Evolutionary conservation across 768 basidiomycete species (phyloP).

Genomic region (Collybiopsis confluens): DNA sequence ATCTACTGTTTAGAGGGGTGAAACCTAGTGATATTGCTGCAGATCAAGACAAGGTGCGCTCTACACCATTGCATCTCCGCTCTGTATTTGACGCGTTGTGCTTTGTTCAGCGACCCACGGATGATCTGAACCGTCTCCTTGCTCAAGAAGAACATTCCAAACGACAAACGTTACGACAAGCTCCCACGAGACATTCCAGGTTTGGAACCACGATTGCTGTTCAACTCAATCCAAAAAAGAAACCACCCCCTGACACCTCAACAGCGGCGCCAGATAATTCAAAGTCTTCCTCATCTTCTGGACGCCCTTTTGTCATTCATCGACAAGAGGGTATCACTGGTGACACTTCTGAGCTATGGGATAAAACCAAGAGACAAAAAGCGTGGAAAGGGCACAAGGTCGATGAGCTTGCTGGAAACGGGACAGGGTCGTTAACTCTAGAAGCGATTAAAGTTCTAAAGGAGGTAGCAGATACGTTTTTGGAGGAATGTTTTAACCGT

Average conservation of each 20-base stretch:
- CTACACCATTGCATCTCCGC: conserved; percentile 5
- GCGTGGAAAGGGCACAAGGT: conserved; percentile 55
- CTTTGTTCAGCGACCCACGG: conserved; percentile 53
- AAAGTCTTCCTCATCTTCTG: conserved; percentile 22
- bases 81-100: conserved; percentile 8
- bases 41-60: conserved; percentile 62
- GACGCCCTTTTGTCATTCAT: conserved; percentile 59
- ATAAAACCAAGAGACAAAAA: conserved; percentile 60
- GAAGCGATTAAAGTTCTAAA: conserved; percentile 66
- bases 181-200: conserved; percentile 82
- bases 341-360: conserved; percentile 68
- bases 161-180: conserved; percentile 46
- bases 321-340: conserved; percentile 74
- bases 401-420: conserved; percentile 66
- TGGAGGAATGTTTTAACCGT: conserved; percentile 85
- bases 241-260: conserved; percentile 14
- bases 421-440: conserved; percentile 53
- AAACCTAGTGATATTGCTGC: conserved; percentile 53
- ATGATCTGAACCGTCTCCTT: conserved; percentile 71
- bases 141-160: conserved; percentile 69
- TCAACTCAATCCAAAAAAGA: conserved; percentile 58
- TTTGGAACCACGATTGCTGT: conserved; percentile 96
- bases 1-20: conserved; percentile 81
- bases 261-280: conserved; percentile 17
- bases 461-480: conserved; percentile 64